Conservation (phyloP, 129 eudicot genomes). For the Flaveria linearis region DNA sequence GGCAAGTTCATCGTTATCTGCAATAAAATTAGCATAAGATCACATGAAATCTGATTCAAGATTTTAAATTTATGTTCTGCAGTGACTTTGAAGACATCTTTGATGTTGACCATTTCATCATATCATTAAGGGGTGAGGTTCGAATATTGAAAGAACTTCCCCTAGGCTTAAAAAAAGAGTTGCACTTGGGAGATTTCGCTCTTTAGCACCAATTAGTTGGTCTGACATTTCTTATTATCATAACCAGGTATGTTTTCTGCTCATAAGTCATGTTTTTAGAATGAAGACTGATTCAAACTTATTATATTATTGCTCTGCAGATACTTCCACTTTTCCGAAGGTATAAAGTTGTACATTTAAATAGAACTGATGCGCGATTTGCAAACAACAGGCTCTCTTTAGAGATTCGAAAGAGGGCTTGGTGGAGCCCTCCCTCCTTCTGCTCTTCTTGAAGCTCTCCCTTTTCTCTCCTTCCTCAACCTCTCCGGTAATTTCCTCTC, state of each 20-base stretch:
- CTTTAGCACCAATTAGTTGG: constrained; percentile 1
- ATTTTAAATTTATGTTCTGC: constrained; percentile 20
- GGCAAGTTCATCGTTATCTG: constrained; percentile 26
- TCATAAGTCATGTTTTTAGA: neutral
- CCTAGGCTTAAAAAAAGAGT: constrained; percentile 2
- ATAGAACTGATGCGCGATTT: neutral
- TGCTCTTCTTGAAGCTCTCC: no score
- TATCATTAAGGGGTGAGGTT: constrained; percentile 1
- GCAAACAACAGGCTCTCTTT: constrained; percentile 2
- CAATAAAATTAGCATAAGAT: neutral
- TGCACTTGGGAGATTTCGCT: neutral
- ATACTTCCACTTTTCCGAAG: neutral
- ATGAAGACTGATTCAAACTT: neutral
- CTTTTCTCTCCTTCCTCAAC: no score
- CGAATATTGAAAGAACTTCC: constrained; percentile 4
- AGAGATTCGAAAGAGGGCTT: neutral
- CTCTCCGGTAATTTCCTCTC: no score
- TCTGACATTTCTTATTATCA: constrained; percentile 47
- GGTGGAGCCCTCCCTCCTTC: no score
- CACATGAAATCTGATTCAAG: constrained; percentile 3
- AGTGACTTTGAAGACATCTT: constrained; percentile 64
- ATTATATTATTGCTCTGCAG: neutral
- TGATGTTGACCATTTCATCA: constrained; percentile 54
- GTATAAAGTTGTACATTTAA: constrained; percentile 14
- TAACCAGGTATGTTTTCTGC: constrained; percentile 40